Evolutionary conservation across 2,329 filamentous ascomycete species (phyloP), one percentile per base, ranked within the genome.

Genomic region (Aspergillus ustus): DNA sequence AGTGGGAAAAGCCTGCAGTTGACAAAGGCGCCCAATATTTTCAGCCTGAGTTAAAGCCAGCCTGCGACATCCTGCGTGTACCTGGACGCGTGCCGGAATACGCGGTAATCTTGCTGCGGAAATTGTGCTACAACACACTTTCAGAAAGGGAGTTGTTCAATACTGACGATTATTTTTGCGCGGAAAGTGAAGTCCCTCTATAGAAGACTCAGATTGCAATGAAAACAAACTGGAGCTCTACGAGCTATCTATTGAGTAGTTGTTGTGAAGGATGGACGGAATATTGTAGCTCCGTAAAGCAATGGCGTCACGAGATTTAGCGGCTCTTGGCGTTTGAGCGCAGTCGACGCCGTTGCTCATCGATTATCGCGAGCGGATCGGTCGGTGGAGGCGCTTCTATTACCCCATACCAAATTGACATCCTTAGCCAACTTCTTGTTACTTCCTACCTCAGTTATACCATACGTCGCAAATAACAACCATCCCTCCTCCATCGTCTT

Each of bases 261-360:
- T 40, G 11, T 40, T 40, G 34, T 15, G 5, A 8, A 40, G 11
- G 13, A 40, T 5, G 11, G 15, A 11, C 34, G 34, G 34, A 40
- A 13, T 40, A 40, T 40, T 40, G 34, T 40, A 40, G 34, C 34
- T 40, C 34, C 34, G 34, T 13, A 40, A 40, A 40, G 9, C 31
- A 15, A 40, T 40, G 34, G 13, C 34, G 19, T 57, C 55, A 57
- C 55, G 55, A 34, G 55, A 51, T 31, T 29, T 11, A 34, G n/a
- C 11, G 15, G 46, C 7, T 57, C 54, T 57, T 44, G 34, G 46
- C 46, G 22, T 17, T 25, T 50, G 19, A 25, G 20, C 20, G 19
- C 20, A 9, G 17, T 20, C 20, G 44, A 20, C 40, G 22, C 20
- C 25, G 46, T 11, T 25, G 28, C 34, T 50, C 46, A 50, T 50